Evolutionary conservation across 345 rosid species (phyloP), one percentile per base, ranked within the genome.

Genomic region (Draba incana): DNA sequence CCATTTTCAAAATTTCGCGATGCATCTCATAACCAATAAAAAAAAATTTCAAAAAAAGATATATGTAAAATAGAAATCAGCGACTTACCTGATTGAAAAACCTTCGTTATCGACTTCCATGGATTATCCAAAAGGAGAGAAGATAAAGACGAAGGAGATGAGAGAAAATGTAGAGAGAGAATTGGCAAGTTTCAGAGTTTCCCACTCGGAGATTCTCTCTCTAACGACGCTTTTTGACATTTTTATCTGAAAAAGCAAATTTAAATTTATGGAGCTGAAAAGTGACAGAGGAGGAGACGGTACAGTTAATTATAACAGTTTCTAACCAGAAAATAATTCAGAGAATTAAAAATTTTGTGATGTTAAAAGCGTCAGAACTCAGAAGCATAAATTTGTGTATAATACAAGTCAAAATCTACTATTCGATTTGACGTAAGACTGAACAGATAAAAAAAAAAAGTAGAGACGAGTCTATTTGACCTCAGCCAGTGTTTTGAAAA

Each of bases 51-150:
- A 35, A 46, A 59, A 11, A 31, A 41, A 52, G 12, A 2, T 41
- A 20, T 31, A 31, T 6, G 7, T 0, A 0, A 55, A 15, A 58
- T 4, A 64, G 13, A 8, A 33, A 51, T 35, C 25, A 42, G 2
- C 28, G 10, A 73, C 63, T 58, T 45, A 87, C 92, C 89, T 82
- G 82, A 87, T 87, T 57, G 89, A 87, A 61, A 87, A 87, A 11
- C 85, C 85, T 47, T 71, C 81, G 50, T 53, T 43, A 8, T 77
- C 81, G 60, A 59, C 59, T 31, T 83, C 84, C 89, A 87, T 87
- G 47, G 56, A 27, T 64, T 16, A 49, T 14, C 37, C 43, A 3
- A 35, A 15, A 6, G 6, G 27, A 10, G 41, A 41, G 52, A 53
- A 15, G 62, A 54, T 23, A 54, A 54, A 6, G 35, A 67, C 41